phyloP scores from a whole-genome alignment of 768 basidiomycete genomes.

The Terana coerulea region DNA sequence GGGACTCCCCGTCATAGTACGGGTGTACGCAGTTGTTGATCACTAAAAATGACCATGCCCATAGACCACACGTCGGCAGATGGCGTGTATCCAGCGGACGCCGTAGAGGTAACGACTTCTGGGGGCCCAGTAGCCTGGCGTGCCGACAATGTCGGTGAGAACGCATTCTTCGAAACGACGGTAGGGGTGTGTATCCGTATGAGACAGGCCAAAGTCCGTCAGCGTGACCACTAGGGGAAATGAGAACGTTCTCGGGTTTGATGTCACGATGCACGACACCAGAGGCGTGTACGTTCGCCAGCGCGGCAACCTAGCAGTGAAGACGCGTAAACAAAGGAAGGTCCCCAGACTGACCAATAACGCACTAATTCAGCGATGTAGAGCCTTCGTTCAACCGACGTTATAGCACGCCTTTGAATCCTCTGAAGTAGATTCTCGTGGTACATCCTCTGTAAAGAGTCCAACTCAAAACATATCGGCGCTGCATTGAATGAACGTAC shows the following conservation, averaged over 20 bases:
- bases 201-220: constrained; percentile 17
- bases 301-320: not conserved
- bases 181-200: not conserved
- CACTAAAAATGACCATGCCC: constrained; percentile 44
- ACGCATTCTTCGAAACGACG: not conserved
- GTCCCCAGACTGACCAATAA: not conserved
- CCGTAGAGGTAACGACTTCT: constrained; percentile 4
- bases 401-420: not conserved
- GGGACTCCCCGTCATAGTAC: not conserved
- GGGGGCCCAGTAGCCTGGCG: constrained; percentile 9
- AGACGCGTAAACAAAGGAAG: not conserved
- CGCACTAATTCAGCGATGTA: constrained; percentile 19
- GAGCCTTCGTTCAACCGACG: constrained; percentile 6
- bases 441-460: constrained; percentile 8
- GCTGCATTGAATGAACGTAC: constrained; percentile 14
- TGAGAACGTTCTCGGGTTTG: constrained; percentile 55
- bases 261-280: constrained; percentile 57
- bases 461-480: not conserved
- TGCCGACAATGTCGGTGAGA: constrained; percentile 1
- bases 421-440: constrained; percentile 9
- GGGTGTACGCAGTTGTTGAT: not conserved
- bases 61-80: constrained; percentile 48
- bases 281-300: constrained; percentile 38
- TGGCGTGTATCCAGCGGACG: too few relatives aligned
- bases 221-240: constrained; percentile 17